Conservation (phyloP, 495 filamentous ascomycete species). For the Aspergillus panamensis region DNA sequence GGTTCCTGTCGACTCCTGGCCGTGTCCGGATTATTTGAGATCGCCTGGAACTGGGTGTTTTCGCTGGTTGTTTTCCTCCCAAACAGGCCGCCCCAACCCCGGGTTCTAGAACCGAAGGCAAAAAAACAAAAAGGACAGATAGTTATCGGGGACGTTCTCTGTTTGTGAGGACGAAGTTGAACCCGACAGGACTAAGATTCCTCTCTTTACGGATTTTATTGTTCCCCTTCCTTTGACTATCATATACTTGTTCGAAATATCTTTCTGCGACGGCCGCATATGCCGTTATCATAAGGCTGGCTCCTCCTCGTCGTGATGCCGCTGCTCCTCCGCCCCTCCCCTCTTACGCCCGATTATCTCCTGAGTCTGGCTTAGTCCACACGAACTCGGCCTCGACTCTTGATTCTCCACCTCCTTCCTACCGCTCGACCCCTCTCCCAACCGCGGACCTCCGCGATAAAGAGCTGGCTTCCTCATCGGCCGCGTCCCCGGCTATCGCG, state of each 20-base stretch:
- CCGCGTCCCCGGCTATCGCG: conserved; percentile 29
- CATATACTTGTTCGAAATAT: not conserved
- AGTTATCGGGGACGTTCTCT: not conserved
- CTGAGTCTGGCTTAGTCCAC: conserved; percentile 29
- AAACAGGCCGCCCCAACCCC: not conserved
- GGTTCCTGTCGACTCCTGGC: not conserved
- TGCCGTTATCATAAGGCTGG: conserved; percentile 44
- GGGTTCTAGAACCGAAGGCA: not conserved
- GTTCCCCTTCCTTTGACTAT: not conserved
- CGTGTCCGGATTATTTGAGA: not conserved
- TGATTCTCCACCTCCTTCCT: conserved; percentile 18
- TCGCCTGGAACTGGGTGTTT: not conserved
- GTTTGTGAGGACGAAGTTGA: conserved; percentile 2
- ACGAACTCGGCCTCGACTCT: conserved; percentile 12
- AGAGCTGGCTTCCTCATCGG: conserved; percentile 31
- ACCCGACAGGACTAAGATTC: not conserved
- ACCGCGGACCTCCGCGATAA: conserved; percentile 25
- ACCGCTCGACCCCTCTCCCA: conserved; percentile 11
- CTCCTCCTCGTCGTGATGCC: conserved; percentile 44
- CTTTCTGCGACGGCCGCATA: conserved; percentile 39
- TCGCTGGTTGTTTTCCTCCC: not conserved
- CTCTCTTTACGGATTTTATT: not conserved
- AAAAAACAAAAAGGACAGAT: not conserved
- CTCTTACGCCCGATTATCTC: conserved; percentile 27
- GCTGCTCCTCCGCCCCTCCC: conserved; percentile 41